Evolutionary conservation across 805 yeast species (phyloP).

Genomic region (Metschnikowia lunata): DNA sequence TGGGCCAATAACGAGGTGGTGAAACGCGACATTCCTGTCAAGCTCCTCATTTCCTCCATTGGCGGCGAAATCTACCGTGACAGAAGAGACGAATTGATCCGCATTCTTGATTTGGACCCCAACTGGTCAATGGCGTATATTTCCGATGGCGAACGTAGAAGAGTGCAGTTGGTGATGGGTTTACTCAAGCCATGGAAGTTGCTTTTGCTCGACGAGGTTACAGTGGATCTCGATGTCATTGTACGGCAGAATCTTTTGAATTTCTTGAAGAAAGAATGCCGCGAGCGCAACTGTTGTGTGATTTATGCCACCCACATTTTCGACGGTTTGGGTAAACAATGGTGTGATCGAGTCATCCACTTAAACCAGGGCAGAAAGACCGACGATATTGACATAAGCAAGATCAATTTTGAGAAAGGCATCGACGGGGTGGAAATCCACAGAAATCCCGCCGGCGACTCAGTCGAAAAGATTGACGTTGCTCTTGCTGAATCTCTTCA

Average conservation of each 20-base stretch:
- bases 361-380: conserved; percentile 59
- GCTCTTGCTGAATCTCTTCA: conserved; percentile 53
- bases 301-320: conserved; percentile 95
- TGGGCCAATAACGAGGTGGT: conserved; percentile 94
- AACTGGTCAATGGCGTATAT: conserved; percentile 89
- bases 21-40: conserved; percentile 85
- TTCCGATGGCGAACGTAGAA: conserved; percentile 91
- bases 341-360: conserved; percentile 87
- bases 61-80: conserved; percentile 66
- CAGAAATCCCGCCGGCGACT: conserved; percentile 19
- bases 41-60: conserved; percentile 68
- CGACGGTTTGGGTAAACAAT: conserved; percentile 77
- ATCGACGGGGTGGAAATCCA: conserved; percentile 24
- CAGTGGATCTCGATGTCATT: conserved; percentile 92
- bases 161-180: conserved; percentile 95
- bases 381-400: conserved; percentile 30
- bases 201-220: conserved; percentile 88
- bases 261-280: conserved; percentile 73
- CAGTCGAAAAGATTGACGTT: conserved; percentile 29
- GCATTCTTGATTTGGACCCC: conserved; percentile 79
- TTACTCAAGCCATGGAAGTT: conserved; percentile 85
- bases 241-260: conserved; percentile 72
- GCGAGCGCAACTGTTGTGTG: conserved; percentile 63
- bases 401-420: conserved; percentile 29
- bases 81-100: conserved; percentile 71